Conservation (phyloP, 192 early-diverging fungal genomes). For the Obelidium mucronatum region DNA sequence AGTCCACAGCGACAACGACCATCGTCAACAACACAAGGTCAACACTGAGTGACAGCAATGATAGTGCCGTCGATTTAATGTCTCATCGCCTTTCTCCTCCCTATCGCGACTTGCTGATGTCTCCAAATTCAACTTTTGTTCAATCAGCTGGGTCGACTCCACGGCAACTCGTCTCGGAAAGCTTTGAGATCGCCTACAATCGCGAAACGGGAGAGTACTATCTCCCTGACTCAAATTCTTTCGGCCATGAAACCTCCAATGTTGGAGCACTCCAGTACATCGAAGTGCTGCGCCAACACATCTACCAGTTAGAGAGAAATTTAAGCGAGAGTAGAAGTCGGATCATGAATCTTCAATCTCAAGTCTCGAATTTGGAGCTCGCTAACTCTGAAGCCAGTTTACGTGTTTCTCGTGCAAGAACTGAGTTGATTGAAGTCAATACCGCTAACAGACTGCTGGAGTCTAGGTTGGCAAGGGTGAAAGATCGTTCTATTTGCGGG, state of each 20-base stretch:
- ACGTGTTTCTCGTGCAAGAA: constrained; percentile 24
- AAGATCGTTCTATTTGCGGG: not conserved
- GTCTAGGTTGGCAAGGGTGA: constrained; percentile 7
- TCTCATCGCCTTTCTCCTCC: not conserved
- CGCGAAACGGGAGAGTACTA: constrained; percentile 19
- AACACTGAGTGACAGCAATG: not conserved
- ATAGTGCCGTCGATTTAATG: not conserved
- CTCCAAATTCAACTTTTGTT: not conserved
- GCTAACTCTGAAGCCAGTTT: constrained; percentile 28
- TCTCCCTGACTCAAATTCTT: not conserved
- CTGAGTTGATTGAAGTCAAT: constrained; percentile 27
- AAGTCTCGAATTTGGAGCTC: constrained; percentile 27
- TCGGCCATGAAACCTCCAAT: not conserved
- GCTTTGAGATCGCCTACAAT: constrained; percentile 21
- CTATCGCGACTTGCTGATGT: not conserved
- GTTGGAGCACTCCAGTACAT: constrained; percentile 11
- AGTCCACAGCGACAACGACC: not conserved
- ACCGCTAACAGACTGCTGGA: constrained; percentile 23
- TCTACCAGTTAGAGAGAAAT: constrained; percentile 1
- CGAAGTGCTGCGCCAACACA: constrained; percentile 4
- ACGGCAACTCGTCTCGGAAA: not conserved
- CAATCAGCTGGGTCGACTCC: not conserved
- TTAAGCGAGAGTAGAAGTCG: constrained; percentile 7
- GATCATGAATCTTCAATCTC: constrained; percentile 31
- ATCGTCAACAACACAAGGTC: not conserved